Conservation (phyloP, 768 basidiomycete genomes). For the Strobilomyces dryophilus region DNA sequence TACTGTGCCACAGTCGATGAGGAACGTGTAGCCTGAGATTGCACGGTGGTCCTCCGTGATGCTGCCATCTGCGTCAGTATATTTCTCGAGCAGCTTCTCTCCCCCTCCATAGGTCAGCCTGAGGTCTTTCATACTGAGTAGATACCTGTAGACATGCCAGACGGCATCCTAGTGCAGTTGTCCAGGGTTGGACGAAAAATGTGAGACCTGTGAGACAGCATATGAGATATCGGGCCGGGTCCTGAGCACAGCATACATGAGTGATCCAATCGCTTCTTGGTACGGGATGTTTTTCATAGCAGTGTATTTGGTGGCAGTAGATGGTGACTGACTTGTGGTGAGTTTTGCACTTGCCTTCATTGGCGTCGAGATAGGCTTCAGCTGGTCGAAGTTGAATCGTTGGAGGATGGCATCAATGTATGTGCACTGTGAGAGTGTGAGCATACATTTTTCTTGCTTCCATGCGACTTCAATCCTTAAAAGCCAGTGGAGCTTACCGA, state of each 20-base stretch:
- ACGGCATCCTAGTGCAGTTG: background rate
- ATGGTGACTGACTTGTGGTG: constrained; percentile 16
- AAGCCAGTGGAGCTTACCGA: too few species aligned
- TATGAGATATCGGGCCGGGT: constrained; percentile 9
- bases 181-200: background rate
- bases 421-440: background rate
- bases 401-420: constrained; percentile 32
- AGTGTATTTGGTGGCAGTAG: constrained; percentile 14
- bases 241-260: background rate
- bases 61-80: too few species aligned
- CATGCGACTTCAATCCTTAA: background rate
- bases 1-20: background rate
- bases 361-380: background rate
- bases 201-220: background rate
- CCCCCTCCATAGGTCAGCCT: too few species aligned
- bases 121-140: too few species aligned
- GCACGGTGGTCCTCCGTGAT: too few species aligned
- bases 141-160: background rate
- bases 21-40: background rate
- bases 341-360: constrained; percentile 14
- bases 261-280: too few species aligned
- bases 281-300: constrained; percentile 16
- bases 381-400: constrained; percentile 25
- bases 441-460: background rate
- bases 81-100: background rate